Evolutionary conservation across 306 rosid species (phyloP).

Genomic region (Vigna radiata): DNA sequence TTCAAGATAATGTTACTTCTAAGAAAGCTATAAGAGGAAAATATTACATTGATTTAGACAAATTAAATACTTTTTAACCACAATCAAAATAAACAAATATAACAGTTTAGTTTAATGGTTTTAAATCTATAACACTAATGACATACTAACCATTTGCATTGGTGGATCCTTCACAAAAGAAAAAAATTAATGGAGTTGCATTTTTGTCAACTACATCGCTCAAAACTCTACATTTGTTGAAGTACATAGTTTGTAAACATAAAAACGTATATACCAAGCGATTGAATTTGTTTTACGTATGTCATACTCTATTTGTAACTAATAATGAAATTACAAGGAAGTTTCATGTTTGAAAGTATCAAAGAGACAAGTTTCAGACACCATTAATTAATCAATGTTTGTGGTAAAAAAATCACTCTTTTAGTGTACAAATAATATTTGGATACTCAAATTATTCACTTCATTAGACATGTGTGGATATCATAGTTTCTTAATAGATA

Average conservation of each 20-base stretch:
- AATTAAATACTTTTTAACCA: too few species aligned
- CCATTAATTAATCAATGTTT: not conserved
- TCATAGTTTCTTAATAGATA: too few species aligned
- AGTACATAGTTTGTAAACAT: not conserved
- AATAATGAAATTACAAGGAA: conserved; percentile 9
- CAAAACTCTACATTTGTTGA: not conserved
- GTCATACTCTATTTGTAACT: not conserved
- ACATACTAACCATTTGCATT: too few species aligned
- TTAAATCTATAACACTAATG: too few species aligned
- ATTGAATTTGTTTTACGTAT: not conserved
- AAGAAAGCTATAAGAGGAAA: too few species aligned
- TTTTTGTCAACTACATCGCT: not conserved
- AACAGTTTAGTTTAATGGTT: too few species aligned
- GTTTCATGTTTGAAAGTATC: not conserved
- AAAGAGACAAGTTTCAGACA: not conserved
- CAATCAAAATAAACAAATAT: too few species aligned
- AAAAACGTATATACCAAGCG: not conserved
- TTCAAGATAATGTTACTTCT: too few species aligned
- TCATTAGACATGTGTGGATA: not conserved
- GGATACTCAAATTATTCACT: not conserved
- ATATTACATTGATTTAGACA: too few species aligned
- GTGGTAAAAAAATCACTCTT: not conserved
- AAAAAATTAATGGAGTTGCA: too few species aligned
- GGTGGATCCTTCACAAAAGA: too few species aligned
- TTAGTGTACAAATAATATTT: not conserved